phyloP scores from a whole-genome alignment of 768 basidiomycete genomes.

The Strobilomyces confusus region DNA sequence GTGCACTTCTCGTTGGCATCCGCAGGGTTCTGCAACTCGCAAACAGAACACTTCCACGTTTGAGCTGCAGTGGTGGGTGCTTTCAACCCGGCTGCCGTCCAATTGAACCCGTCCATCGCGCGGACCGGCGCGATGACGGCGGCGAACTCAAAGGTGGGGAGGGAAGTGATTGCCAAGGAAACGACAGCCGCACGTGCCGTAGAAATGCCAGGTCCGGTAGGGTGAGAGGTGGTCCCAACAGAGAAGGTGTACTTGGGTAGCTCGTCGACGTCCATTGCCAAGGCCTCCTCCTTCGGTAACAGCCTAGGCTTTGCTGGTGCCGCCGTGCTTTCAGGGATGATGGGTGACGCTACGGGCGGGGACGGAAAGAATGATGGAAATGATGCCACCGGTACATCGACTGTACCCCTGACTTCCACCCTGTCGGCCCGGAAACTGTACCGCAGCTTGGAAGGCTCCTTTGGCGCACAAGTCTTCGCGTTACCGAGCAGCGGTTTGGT shows the following conservation, averaged over 20 bases:
- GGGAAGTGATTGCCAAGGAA: slow-evolving; percentile 34
- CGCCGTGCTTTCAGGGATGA: background rate
- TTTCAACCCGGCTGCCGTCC: slow-evolving; percentile 58
- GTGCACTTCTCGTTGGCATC: slow-evolving; percentile 41
- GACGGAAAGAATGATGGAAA: slow-evolving; percentile 27
- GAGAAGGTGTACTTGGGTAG: slow-evolving; percentile 36
- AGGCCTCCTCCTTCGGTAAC: slow-evolving; percentile 27
- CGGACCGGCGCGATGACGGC: slow-evolving; percentile 15
- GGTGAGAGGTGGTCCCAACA: slow-evolving; percentile 9
- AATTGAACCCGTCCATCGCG: slow-evolving; percentile 47
- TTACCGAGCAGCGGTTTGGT: slow-evolving; percentile 20
- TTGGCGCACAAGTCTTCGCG: slow-evolving; percentile 57
- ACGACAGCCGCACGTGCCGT: slow-evolving; percentile 36
- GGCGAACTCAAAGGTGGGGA: slow-evolving; percentile 45
- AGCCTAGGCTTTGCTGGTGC: slow-evolving; percentile 20
- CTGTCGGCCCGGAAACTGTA: slow-evolving; percentile 63
- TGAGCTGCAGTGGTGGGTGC: slow-evolving; percentile 31
- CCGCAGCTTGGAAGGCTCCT: slow-evolving; percentile 75
- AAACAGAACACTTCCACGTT: slow-evolving; percentile 57
- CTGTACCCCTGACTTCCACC: slow-evolving; percentile 30
- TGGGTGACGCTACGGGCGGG: slow-evolving; percentile 16
- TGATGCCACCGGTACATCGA: slow-evolving; percentile 2
- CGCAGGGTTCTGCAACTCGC: slow-evolving; percentile 40
- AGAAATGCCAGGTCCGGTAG: slow-evolving; percentile 20
- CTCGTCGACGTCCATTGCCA: slow-evolving; percentile 27